Evolutionary conservation across 106 monocot genomes (phyloP).

Genomic region (Dendrobium officinale): DNA sequence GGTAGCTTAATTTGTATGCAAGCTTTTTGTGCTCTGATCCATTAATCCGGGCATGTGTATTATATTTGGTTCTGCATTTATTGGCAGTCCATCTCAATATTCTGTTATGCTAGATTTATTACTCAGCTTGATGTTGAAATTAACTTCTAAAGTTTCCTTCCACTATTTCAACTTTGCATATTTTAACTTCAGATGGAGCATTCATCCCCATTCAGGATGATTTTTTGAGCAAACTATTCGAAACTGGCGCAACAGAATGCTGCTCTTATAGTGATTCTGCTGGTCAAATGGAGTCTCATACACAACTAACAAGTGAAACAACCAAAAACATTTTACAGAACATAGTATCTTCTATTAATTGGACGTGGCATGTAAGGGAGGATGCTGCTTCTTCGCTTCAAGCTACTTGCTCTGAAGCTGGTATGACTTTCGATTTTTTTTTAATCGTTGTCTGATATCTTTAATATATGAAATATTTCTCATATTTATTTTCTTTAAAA

Average conservation of each 20-base stretch:
- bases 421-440: conserved; percentile 20
- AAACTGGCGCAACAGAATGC: conserved; percentile 64
- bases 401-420: conserved; percentile 31
- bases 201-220: conserved; percentile 27
- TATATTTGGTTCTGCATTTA: background rate
- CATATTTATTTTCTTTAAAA: background rate
- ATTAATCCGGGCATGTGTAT: background rate
- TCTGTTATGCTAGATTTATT: background rate
- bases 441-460: background rate
- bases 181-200: conserved; percentile 36
- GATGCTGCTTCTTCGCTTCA: conserved; percentile 21
- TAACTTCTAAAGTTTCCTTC: background rate
- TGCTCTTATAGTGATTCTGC: conserved; percentile 19
- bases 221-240: conserved; percentile 50
- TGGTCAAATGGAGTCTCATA: conserved; percentile 18
- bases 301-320: conserved; percentile 8
- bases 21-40: background rate
- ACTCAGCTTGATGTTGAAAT: background rate
- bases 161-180: background rate
- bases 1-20: too few species aligned
- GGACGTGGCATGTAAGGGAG: conserved; percentile 41
- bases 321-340: conserved; percentile 31
- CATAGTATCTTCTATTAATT: conserved; percentile 30
- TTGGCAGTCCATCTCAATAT: background rate
- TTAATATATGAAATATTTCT: background rate